phyloP scores from a whole-genome alignment of 345 rosid genomes.

The Sapria himalayana region DNA sequence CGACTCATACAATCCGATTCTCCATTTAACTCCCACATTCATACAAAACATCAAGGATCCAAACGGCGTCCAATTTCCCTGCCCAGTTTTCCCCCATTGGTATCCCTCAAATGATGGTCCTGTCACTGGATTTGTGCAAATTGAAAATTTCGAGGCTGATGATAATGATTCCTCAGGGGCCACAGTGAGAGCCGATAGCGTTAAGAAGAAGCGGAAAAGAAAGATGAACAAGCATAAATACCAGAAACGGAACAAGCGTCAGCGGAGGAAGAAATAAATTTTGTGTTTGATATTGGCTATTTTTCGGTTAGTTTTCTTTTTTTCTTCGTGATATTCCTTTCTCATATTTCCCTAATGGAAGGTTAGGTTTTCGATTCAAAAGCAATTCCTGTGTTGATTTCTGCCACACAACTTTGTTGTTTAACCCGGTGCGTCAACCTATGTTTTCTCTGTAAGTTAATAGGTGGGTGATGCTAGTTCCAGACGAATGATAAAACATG shows the following conservation, averaged over 20 bases:
- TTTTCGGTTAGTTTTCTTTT: too few relatives aligned
- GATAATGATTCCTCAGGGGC: background rate
- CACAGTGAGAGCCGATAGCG: constrained; percentile 54
- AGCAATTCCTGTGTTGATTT: too few relatives aligned
- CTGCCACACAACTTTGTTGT: too few relatives aligned
- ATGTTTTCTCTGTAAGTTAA: too few relatives aligned
- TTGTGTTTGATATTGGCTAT: background rate
- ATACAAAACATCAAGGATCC: background rate
- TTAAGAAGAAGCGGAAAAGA: constrained; percentile 96
- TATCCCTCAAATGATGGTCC: constrained; percentile 4
- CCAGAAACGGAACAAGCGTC: constrained; percentile 58
- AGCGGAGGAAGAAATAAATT: constrained; percentile 27
- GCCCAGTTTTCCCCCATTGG: constrained; percentile 10
- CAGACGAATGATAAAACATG: too few relatives aligned
- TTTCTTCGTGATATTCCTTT: too few relatives aligned
- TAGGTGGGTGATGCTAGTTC: too few relatives aligned
- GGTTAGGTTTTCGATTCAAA: too few relatives aligned
- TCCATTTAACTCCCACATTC: background rate
- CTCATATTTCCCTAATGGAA: background rate
- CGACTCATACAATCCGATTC: background rate
- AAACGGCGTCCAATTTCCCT: constrained; percentile 1
- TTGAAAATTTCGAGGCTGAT: background rate
- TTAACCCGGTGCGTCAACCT: too few relatives aligned
- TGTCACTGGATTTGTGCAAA: constrained; percentile 3
- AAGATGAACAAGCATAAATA: constrained; percentile 95